These are phyloP conservation scores for Rhizomucor pusillus DNA, from an alignment of 371 early-diverging fungal species.

Conservation along the genomic window DNA sequence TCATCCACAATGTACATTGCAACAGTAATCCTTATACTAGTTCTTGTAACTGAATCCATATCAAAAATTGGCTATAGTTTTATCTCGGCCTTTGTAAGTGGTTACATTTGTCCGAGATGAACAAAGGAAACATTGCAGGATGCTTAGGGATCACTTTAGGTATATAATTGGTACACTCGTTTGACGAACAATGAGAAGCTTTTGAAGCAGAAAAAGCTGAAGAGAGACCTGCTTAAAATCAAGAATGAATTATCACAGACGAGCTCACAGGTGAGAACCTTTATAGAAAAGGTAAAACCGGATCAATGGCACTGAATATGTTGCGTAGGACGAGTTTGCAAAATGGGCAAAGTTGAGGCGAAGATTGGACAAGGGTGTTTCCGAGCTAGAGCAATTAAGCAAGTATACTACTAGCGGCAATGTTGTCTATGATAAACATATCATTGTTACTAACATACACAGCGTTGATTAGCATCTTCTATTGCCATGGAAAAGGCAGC, in stretches of 20 bases:
- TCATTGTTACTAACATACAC: neutral
- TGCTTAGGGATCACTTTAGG: slow-evolving; percentile 22
- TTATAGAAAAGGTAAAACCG: neutral
- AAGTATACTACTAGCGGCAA: slow-evolving; percentile 27
- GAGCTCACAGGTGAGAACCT: slow-evolving; percentile 58
- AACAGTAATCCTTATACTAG: slow-evolving; percentile 50
- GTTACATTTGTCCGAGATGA: neutral
- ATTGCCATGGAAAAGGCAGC: slow-evolving; percentile 65
- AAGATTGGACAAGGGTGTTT: slow-evolving; percentile 70
- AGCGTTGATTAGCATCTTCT: slow-evolving; percentile 55
- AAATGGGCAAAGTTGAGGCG: slow-evolving; percentile 93
- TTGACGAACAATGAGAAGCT: slow-evolving; percentile 42
- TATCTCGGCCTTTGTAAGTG: slow-evolving; percentile 47
- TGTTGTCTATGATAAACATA: too few species aligned
- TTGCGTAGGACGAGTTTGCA: slow-evolving; percentile 83
- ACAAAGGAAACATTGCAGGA: neutral
- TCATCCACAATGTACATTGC: slow-evolving; percentile 44
- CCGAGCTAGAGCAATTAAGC: slow-evolving; percentile 64
- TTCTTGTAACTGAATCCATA: slow-evolving; percentile 55
- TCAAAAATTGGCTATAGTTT: slow-evolving; percentile 55
- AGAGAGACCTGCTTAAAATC: slow-evolving; percentile 54
- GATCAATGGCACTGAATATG: neutral
- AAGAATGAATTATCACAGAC: slow-evolving; percentile 62
- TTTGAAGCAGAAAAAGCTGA: slow-evolving; percentile 53
- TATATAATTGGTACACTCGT: slow-evolving; percentile 48